Evolutionary conservation across 371 early-diverging fungal species (phyloP).

Genomic region (Quaeritorhiza haematococci): DNA sequence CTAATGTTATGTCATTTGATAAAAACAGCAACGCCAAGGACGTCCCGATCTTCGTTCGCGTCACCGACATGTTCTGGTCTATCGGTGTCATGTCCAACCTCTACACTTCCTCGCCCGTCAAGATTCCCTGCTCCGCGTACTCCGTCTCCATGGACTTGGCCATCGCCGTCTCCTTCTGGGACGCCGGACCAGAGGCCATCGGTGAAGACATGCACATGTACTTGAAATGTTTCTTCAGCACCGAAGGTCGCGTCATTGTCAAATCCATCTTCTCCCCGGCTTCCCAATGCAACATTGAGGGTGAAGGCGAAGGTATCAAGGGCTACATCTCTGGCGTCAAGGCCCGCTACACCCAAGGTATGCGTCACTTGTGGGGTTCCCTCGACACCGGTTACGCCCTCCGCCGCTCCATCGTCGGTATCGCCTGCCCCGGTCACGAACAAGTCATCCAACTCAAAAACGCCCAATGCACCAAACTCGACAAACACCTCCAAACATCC

Average conservation of each 20-base stretch:
- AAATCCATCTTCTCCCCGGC: conserved; percentile 70
- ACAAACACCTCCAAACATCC: conserved; percentile 1
- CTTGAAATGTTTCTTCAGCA: conserved; percentile 73
- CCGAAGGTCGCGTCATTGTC: conserved; percentile 59
- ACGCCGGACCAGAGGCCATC: conserved; percentile 69
- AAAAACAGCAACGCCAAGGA: conserved; percentile 60
- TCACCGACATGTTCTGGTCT: conserved; percentile 75
- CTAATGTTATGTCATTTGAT: not conserved
- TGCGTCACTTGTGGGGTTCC: conserved; percentile 58
- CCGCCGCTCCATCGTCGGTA: conserved; percentile 21
- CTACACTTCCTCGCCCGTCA: conserved; percentile 58
- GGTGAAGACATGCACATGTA: conserved; percentile 86
- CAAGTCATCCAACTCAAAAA: conserved; percentile 2
- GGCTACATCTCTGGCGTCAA: conserved; percentile 48
- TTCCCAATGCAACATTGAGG: conserved; percentile 68
- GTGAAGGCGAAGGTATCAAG: conserved; percentile 29
- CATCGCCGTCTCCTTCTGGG: conserved; percentile 70
- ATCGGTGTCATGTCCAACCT: conserved; percentile 74
- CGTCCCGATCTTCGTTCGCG: conserved; percentile 69
- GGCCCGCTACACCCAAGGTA: conserved; percentile 67
- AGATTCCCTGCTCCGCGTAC: conserved; percentile 74
- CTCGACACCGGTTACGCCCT: conserved; percentile 40
- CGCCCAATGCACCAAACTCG: not conserved
- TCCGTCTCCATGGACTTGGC: conserved; percentile 65
- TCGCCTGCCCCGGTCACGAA: conserved; percentile 29